Conservation (phyloP, 75 land plant species). For the Pinus albicaulis region DNA sequence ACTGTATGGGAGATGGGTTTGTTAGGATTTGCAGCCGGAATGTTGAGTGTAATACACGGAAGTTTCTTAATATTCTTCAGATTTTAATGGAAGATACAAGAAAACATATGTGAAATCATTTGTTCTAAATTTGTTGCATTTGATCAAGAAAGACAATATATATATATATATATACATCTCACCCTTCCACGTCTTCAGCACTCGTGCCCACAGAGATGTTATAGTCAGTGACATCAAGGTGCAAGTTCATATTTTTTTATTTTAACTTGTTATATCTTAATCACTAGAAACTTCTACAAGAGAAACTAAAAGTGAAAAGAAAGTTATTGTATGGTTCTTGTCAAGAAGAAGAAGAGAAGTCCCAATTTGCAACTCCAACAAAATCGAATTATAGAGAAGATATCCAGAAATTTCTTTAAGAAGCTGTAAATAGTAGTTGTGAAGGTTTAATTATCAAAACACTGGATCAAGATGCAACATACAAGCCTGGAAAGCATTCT, state of each 20-base stretch:
- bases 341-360: constrained; percentile 65
- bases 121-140: too few relatives aligned
- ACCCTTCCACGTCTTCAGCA: constrained; percentile 61
- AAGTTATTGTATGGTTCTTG: constrained; percentile 84
- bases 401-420: constrained; percentile 88
- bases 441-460: constrained; percentile 98
- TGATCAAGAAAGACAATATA: too few relatives aligned
- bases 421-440: constrained; percentile 81
- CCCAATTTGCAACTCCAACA: constrained; percentile 80
- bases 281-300: constrained; percentile 77
- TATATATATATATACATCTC: too few relatives aligned
- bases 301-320: constrained; percentile 75
- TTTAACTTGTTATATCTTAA: constrained; percentile 82
- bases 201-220: constrained; percentile 92
- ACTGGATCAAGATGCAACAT: constrained; percentile 86
- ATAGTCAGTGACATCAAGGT: constrained; percentile 80
- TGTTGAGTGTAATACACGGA: constrained; percentile 89
- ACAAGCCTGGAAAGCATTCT: too few relatives aligned
- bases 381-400: constrained; percentile 88
- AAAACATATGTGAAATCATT: too few relatives aligned
- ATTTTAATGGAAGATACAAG: constrained; percentile 46
- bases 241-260: constrained; percentile 79
- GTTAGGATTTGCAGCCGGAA: constrained; percentile 93
- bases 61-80: constrained; percentile 69
- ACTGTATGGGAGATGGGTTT: constrained; percentile 81